Evolutionary conservation across 2,329 filamentous ascomycete species (phyloP).

Genomic region (Fusarium longipes): DNA sequence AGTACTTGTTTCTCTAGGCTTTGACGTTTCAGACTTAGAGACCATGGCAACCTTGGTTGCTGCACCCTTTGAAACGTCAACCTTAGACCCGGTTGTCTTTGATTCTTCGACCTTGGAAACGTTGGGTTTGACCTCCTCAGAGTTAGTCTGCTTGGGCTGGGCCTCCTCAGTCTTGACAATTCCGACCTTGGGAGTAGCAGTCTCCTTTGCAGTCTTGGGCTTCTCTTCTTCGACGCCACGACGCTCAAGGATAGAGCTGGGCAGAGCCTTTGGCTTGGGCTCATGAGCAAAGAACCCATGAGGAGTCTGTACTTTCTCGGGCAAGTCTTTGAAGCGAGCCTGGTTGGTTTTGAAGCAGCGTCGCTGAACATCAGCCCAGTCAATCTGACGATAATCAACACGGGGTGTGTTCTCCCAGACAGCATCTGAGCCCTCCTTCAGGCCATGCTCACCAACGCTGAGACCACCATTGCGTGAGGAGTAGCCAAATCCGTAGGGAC

Average conservation of each 20-base stretch:
- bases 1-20: background rate
- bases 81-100: conserved; percentile 4
- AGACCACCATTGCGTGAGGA: conserved; percentile 80
- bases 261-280: conserved; percentile 13
- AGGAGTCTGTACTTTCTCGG: conserved; percentile 53
- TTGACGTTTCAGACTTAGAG: conserved; percentile 5
- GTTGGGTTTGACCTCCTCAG: conserved; percentile 1
- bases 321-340: conserved; percentile 71
- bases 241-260: conserved; percentile 15
- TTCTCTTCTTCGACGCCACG: conserved; percentile 30
- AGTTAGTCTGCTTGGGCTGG: background rate
- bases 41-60: conserved; percentile 5
- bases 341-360: conserved; percentile 78
- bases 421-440: conserved; percentile 80
- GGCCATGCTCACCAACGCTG: conserved; percentile 86
- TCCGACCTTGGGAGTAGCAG: conserved; percentile 22
- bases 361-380: conserved; percentile 83
- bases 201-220: conserved; percentile 21
- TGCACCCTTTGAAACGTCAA: background rate
- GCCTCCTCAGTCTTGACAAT: conserved; percentile 11
- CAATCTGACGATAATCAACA: conserved; percentile 80
- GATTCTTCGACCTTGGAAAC: background rate
- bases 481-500: conserved; percentile 92
- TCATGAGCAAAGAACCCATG: conserved; percentile 65
- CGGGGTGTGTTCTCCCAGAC: conserved; percentile 79